Base-by-base conservation (phyloP, 73 alveolate species). In the Paramecium octaurelia region DNA sequence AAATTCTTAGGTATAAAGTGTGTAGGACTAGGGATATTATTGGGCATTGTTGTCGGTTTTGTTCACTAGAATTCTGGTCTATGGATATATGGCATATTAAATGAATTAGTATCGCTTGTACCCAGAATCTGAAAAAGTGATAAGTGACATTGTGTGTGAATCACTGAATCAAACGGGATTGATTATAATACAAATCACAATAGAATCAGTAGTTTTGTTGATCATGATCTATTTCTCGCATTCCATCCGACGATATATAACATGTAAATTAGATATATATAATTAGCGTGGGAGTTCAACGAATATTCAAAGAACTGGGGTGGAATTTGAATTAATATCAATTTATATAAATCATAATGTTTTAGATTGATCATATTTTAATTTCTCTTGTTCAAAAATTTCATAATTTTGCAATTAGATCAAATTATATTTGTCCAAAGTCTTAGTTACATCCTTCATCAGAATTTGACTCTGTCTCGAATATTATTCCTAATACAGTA, bases 311-410 rank as follows among this genome's bases (percentile, higher is more conserved):
- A 35, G 29, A 40, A 80, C 44, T 80, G 91, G 91, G 73, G 18
- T 42, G 91, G 50, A 46, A 9, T 23, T 20, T 80, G 91, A 43
- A 80, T 20, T 44, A 12, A 29, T 10, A 54, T n/a, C 16, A 31
- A 20, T 16, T 14, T 73, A 12, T 40, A 73, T 29, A 73, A 73
- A 73, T 73, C 60, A 73, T 38, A 73, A 73, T 36, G 87, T 80
- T 80, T 24, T 80, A 8, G 91, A 80, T 80, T 80, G 8, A 80
- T 80, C 91, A 80, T 44, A 80, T 44, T 31, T 80, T 44, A 43
- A 80, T 46, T 80, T 80, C 44, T 80, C 91, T 24, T 20, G 24
- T 44, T 40, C 75, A 44, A 80, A 80, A 14, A 80, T 31, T 23
- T 80, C 91, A 3, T 80, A 80, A 7, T 80, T 80, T 31, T 23